Percentiles rank a stretch among this genome's conserved stretches.
These are phyloP conservation scores for Nicotiana benthamiana DNA, from an alignment of 257 asterid species.

Conservation along the genomic window DNA sequence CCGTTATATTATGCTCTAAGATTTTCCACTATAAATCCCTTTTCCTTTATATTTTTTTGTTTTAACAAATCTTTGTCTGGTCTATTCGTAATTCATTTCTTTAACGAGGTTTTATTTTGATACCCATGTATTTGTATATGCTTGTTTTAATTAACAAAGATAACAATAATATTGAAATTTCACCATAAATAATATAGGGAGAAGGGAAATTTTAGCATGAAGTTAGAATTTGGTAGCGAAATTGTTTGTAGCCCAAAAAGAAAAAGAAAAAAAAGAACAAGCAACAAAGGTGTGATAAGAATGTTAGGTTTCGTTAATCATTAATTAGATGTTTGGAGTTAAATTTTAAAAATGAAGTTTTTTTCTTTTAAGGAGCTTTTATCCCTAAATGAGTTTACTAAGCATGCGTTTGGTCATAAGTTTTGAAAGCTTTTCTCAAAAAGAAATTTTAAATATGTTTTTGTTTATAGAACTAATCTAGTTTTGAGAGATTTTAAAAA, in stretches of 20 bases:
- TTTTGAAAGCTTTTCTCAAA: no score
- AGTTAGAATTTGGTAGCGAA: background rate
- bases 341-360: no score
- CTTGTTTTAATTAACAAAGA: background rate
- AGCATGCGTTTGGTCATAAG: no score
- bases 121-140: background rate
- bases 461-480: no score
- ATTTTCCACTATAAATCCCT: background rate
- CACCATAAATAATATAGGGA: background rate
- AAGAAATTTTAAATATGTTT: no score
- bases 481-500: no score
- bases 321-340: no score
- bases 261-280: no score
- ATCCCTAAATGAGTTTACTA: no score
- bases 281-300: no score
- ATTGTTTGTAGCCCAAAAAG: background rate
- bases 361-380: no score
- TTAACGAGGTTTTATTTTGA: background rate
- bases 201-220: background rate
- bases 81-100: background rate
- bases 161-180: background rate
- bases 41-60: background rate
- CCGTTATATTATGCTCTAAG: constrained; percentile 24
- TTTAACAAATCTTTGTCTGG: background rate
- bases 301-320: no score